phyloP scores from a whole-genome alignment of 2,329 filamentous ascomycete genomes.

The Albophoma yamanashiensis region DNA sequence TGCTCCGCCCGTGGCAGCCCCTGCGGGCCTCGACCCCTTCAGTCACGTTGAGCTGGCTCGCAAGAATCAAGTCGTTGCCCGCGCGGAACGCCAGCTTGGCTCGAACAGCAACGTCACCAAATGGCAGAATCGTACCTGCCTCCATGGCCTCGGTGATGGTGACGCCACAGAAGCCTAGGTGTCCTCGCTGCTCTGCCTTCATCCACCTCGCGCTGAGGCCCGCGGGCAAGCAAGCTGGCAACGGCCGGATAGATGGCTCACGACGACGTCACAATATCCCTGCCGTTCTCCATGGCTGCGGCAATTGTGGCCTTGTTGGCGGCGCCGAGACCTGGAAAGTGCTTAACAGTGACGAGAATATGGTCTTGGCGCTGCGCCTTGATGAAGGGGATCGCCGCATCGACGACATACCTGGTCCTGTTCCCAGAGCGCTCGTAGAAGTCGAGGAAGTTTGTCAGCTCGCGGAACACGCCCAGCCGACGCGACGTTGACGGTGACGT shows the following conservation, averaged over 20 bases:
- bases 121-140: slow-evolving; percentile 1
- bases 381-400: slow-evolving; percentile 6
- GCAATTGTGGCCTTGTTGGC: slow-evolving; percentile 2
- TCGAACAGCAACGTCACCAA: not conserved
- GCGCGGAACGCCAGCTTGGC: not conserved
- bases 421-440: slow-evolving; percentile 1
- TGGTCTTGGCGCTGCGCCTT: slow-evolving; percentile 3
- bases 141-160: slow-evolving; percentile 4
- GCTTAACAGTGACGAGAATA: slow-evolving; percentile 5
- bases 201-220: slow-evolving; percentile 6
- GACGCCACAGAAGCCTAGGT: not conserved
- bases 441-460: slow-evolving; percentile 3
- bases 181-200: slow-evolving; percentile 2
- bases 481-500: slow-evolving; percentile 2
- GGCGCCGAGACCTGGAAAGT: slow-evolving; percentile 6
- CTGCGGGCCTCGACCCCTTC: not conserved
- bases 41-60: not conserved
- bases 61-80: not conserved
- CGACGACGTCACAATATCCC: not conserved
- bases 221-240: slow-evolving; percentile 3
- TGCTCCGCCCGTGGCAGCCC: not conserved
- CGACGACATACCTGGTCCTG: slow-evolving; percentile 1
- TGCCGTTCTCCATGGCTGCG: slow-evolving; percentile 4
- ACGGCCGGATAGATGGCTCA: not conserved
- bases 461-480: slow-evolving; percentile 3